These are phyloP conservation scores for Phyllostachys edulis DNA, from an alignment of 176 grass and related monocot genomes.

Conservation along the genomic window DNA sequence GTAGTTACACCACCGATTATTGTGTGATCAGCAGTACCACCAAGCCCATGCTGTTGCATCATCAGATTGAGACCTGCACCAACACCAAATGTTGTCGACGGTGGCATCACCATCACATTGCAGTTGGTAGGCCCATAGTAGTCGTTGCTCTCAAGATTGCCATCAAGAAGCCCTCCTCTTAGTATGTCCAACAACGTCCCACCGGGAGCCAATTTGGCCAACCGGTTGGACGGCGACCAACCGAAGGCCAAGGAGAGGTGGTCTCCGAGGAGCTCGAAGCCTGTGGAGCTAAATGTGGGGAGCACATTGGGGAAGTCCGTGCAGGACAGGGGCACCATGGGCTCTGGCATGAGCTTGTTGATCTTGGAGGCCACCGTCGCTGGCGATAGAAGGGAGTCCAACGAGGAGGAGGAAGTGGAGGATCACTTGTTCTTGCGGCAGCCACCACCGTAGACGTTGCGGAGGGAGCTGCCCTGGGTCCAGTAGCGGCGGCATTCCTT, in stretches of 20 bases:
- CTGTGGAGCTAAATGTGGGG: background rate
- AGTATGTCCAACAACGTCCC: background rate
- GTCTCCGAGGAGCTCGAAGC: constrained; percentile 12
- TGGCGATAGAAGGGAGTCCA: background rate
- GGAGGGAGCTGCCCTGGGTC: constrained; percentile 43
- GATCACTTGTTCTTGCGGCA: constrained; percentile 41
- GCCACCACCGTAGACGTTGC: constrained; percentile 39
- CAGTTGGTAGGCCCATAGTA: background rate
- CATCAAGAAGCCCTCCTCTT: background rate
- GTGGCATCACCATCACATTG: background rate
- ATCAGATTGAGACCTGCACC: background rate
- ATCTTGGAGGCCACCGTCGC: background rate
- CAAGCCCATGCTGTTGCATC: background rate
- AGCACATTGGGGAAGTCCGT: constrained; percentile 21
- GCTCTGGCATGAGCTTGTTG: background rate
- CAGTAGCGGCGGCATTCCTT: constrained; percentile 50
- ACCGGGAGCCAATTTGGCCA: background rate
- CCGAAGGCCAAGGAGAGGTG: constrained; percentile 22
- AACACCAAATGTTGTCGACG: background rate
- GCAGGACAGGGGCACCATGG: background rate
- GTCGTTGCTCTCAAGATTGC: background rate
- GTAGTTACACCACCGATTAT: background rate
- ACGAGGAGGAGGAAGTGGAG: background rate
- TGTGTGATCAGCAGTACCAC: background rate
- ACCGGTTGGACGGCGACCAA: background rate